These are phyloP conservation scores for Agaricales sp. DNA, from an alignment of 1,284 basidiomycete species.

Conservation along the genomic window DNA sequence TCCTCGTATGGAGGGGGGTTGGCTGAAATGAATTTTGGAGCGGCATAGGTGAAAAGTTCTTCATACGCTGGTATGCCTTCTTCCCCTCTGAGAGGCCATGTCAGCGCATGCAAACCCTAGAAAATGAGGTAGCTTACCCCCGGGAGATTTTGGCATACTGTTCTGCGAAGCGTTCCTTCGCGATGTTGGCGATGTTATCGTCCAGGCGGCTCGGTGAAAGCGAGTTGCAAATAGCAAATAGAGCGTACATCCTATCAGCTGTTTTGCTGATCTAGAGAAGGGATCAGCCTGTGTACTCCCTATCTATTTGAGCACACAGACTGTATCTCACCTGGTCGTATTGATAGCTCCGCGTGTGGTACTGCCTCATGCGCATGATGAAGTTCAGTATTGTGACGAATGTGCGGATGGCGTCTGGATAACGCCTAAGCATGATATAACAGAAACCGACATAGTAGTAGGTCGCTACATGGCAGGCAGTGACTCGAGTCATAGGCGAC, in stretches of 20 bases:
- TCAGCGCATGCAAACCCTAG: neutral
- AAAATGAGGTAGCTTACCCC: constrained; percentile 36
- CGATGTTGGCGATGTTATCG: constrained; percentile 89
- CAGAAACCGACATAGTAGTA: constrained; percentile 97
- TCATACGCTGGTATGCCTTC: constrained; percentile 82
- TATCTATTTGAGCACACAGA: constrained; percentile 1
- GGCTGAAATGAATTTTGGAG: constrained; percentile 93
- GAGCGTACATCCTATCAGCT: constrained; percentile 94
- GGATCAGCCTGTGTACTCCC: neutral
- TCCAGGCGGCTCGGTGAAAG: constrained; percentile 86
- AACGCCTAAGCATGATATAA: constrained; percentile 91
- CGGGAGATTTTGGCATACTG: constrained; percentile 82
- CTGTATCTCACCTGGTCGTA: constrained; percentile 81
- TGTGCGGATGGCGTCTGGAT: constrained; percentile 90
- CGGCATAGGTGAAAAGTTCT: constrained; percentile 91
- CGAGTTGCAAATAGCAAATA: constrained; percentile 89
- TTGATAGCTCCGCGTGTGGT: constrained; percentile 93
- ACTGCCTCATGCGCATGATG: constrained; percentile 87
- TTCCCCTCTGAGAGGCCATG: constrained; percentile 26
- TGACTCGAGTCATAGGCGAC: constrained; percentile 84
- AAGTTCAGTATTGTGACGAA: constrained; percentile 93
- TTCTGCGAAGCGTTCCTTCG: constrained; percentile 90
- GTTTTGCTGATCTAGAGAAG: constrained; percentile 82
- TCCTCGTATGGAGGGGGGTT: constrained; percentile 94
- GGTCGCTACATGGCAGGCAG: constrained; percentile 89